Evolutionary conservation across 371 early-diverging fungal genomes (phyloP), one percentile per base, ranked within the genome.

Genomic region (Mortierella sp.): DNA sequence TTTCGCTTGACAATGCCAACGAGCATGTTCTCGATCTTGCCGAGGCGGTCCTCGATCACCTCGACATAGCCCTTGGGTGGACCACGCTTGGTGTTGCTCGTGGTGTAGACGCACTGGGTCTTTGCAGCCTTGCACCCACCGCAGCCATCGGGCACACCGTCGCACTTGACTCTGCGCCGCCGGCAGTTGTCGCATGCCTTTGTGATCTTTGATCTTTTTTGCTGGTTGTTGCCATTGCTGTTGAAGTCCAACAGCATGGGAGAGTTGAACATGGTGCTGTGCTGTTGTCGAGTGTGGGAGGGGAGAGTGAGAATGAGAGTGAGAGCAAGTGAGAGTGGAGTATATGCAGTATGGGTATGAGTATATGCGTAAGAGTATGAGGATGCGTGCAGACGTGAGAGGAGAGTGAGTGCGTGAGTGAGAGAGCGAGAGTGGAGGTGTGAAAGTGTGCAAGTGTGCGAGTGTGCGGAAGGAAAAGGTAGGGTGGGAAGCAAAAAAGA

Each of bases 51-150:
- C 54, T 90, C 91, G 49, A 92, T 92, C 13, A 87, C 83, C 50
- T 91, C 93, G 21, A 89, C 88, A 69, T 88, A 87, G 10, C 89
- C 89, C 73, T 91, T 92, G 27, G 90, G 89, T 14, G 93, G 93
- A 0, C 93, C 93, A 55, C 86, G 71, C 51, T 81, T 81, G 18
- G 81, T 78, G 18, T 83, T 74, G 41, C 65, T 73, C 52, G 84
- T 84, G 30, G 83, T 80, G 60, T 83, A 87, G 18, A 83, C 79
- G 58, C 87, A 87, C 19, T 65, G 58, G 34, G 58, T 55, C 31
- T 79, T 72, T n/a, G 84, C 76, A 23, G 80, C 82, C 49, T 76
- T 79, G 64, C 86, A 85, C 39, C 83, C 82, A 2, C 78, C 79
- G 48, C 86, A 85, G 9, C 79, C 65, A 31, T 83, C 82, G 14